Evolutionary conservation across 108 stramenopile genomes (phyloP).

Genomic region (Aureococcus anophagefferens): DNA sequence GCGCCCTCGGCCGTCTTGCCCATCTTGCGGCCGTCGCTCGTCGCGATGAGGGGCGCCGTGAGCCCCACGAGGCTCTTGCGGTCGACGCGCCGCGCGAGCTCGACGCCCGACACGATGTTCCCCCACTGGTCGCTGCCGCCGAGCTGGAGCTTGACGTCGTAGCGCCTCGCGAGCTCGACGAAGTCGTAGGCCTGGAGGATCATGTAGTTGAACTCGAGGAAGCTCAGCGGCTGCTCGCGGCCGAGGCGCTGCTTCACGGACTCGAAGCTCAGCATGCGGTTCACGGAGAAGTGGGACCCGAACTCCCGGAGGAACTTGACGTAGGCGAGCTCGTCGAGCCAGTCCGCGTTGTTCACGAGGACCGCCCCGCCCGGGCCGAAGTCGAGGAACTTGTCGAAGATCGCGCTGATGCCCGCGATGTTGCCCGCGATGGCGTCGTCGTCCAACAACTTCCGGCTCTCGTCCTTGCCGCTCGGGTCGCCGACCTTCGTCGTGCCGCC

Average conservation of each 20-base stretch:
- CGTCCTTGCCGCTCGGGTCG: constrained; percentile 95
- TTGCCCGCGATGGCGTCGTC: constrained; percentile 69
- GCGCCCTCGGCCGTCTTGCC: constrained; percentile 95
- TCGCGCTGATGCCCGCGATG: constrained; percentile 62
- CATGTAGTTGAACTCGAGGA: constrained; percentile 99
- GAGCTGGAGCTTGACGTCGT: constrained; percentile 71
- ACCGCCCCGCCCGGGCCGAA: constrained; percentile 66
- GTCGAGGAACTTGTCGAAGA: constrained; percentile 65
- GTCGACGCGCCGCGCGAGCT: constrained; percentile 75
- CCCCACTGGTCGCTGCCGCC: constrained; percentile 99
- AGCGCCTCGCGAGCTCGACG: constrained; percentile 71
- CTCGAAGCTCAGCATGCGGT: constrained; percentile 89
- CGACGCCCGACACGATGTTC: constrained; percentile 88
- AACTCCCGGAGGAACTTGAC: constrained; percentile 87
- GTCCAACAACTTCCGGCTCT: constrained; percentile 68
- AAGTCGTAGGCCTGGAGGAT: constrained; percentile 97
- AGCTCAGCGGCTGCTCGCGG: constrained; percentile 79
- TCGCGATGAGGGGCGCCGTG: constrained; percentile 94
- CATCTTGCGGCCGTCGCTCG: constrained; percentile 94
- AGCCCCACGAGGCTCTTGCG: constrained; percentile 74
- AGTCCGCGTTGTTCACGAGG: constrained; percentile 93
- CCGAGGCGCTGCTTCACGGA: constrained; percentile 80
- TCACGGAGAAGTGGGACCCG: constrained; percentile 91
- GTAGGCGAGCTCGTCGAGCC: constrained; percentile 68
- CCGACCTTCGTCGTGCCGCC: constrained; percentile 93